Evolutionary conservation across 2,329 filamentous ascomycete genomes (phyloP).

Genomic region (Penicillium paneum): DNA sequence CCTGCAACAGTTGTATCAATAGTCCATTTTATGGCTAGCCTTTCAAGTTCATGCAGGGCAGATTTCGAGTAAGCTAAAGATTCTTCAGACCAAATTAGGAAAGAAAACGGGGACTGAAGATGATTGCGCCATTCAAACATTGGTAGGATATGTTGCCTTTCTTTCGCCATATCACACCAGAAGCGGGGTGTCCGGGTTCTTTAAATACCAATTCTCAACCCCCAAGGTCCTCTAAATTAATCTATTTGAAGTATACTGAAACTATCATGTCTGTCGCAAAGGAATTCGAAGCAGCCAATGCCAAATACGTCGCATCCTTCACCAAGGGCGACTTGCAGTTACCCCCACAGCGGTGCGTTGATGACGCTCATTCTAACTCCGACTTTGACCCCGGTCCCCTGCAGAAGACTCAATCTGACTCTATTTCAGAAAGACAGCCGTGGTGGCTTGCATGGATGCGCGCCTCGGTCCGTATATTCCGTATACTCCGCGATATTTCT

Average conservation of each 20-base stretch:
- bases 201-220: conserved; percentile 6
- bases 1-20: background rate
- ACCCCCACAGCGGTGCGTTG: conserved; percentile 59
- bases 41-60: background rate
- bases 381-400: background rate
- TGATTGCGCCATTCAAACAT: background rate
- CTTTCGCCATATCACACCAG: conserved; percentile 1
- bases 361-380: background rate
- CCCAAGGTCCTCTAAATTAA: conserved; percentile 5
- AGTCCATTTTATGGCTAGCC: background rate
- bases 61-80: background rate
- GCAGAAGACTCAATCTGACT: background rate
- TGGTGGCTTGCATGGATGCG: conserved; percentile 80
- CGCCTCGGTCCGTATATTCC: conserved; percentile 40
- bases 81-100: too few relatives aligned
- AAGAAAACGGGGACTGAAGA: background rate
- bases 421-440: conserved; percentile 20
- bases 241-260: background rate
- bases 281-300: conserved; percentile 58
- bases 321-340: conserved; percentile 64
- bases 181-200: conserved; percentile 11
- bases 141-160: background rate
- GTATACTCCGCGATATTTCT: background rate
- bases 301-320: conserved; percentile 57
- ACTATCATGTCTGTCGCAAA: conserved; percentile 34